Evolutionary conservation across 345 rosid genomes (phyloP), one percentile per base, ranked within the genome.

Genomic region (Hibiscus syriacus): DNA sequence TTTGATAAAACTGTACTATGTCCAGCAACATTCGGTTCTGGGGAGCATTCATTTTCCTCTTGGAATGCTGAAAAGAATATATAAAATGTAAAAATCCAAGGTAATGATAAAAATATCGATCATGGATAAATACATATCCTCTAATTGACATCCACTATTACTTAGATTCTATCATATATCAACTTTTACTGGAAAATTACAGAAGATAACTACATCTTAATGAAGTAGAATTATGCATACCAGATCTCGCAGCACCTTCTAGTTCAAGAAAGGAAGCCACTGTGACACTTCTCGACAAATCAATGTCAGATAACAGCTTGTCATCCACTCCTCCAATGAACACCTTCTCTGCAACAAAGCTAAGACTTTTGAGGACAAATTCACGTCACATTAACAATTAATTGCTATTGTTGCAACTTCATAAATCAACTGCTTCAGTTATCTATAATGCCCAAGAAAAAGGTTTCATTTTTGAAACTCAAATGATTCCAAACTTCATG

Each of bases 231-330:
- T 43, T 71, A 72, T 70, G 83, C 97, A 78, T 95, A 95, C 99
- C 84, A 75, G 97, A 81, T 82, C 98, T 90, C 43, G 88, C 98
- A 72, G 98, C 90, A 78, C 92, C 99, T 84, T 95, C 99, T 32
- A 95, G 85, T 78, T 95, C 99, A 76, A 92, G 97, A 87, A 92
- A 92, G 76, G 97, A 84, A 48, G 97, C 99, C 72, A 90, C 90
- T 39, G 86, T 77, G 48, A 92, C 74, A 67, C 97, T 88, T 85
- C 99, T 85, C 39, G 99, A 90, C 76, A 95, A 64, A 73, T 95
- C 97, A 79, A 92, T 82, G 80, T 95, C 99, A 56, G 94, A 92
- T 59, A 95, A 79, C 66, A 95, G 85, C 84, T 90, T 58, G 86
- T 83, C 86, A 92, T 82, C 99, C 99, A 95, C 71, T 95, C 97